A percentile compares a stretch with the other conserved stretches of the same genome.
Conservation (phyloP, 352 stramenopile species). For the Globisporangium acanthophoron region DNA sequence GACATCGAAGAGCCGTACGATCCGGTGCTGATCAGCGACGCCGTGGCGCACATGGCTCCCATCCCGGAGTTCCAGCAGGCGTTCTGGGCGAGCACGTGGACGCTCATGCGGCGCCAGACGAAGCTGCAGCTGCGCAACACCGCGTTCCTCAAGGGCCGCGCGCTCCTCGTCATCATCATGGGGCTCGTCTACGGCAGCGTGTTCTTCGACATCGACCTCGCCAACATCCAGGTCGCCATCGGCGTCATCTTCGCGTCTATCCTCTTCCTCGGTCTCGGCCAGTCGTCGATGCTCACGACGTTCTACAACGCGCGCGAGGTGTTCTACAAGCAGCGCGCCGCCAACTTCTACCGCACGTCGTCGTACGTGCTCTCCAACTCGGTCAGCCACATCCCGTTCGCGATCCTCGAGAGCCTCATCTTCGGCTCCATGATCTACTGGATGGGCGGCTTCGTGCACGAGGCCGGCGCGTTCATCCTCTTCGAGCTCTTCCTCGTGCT, state of each 20-base stretch:
- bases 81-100: conserved; percentile 37
- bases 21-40: conserved; percentile 82
- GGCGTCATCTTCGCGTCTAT: conserved; percentile 83
- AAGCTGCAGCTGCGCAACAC: conserved; percentile 48
- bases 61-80: conserved; percentile 39
- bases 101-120: conserved; percentile 58
- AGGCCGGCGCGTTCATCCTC: conserved; percentile 50
- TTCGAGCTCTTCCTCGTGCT: conserved; percentile 70
- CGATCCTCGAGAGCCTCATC: conserved; percentile 67
- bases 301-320: conserved; percentile 65
- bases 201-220: conserved; percentile 47
- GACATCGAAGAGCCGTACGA: conserved; percentile 90
- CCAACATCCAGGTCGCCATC: conserved; percentile 52
- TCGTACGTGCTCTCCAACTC: conserved; percentile 70
- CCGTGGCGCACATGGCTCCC: conserved; percentile 36
- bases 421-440: conserved; percentile 88
- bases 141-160: conserved; percentile 22
- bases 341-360: conserved; percentile 84
- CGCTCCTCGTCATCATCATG: conserved; percentile 32
- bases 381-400: conserved; percentile 48
- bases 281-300: conserved; percentile 69
- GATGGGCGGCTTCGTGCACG: conserved; percentile 63
- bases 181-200: conserved; percentile 40
- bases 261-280: conserved; percentile 76
- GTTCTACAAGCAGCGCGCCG: conserved; percentile 87